Conservation (phyloP, 2,329 filamentous ascomycete genomes). For the Ciborinia camelliae region DNA sequence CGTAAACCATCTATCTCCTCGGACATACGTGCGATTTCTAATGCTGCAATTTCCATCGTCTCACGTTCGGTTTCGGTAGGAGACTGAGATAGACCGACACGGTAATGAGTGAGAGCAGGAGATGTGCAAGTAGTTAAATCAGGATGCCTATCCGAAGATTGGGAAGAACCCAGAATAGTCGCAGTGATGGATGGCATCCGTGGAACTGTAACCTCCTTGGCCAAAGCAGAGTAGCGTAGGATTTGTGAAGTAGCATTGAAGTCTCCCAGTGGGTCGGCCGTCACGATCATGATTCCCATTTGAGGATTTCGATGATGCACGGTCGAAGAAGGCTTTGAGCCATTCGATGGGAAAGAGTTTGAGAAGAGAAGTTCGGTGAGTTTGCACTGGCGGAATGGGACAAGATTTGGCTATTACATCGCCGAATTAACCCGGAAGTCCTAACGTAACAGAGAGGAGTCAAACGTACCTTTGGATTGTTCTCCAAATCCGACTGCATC, state of each 20-base stretch:
- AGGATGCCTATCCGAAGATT: constrained; percentile 1
- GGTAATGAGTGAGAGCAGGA: constrained; percentile 30
- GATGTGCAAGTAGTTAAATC: constrained; percentile 15
- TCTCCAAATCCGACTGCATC: constrained; percentile 80
- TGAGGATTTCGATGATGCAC: constrained; percentile 59
- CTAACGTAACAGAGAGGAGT: background rate
- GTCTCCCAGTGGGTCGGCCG: constrained; percentile 86
- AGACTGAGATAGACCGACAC: constrained; percentile 35
- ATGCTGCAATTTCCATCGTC: constrained; percentile 77
- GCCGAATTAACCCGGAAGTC: constrained; percentile 18
- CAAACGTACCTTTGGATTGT: constrained; percentile 64
- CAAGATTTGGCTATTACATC: constrained; percentile 59
- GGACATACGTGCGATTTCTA: constrained; percentile 76
- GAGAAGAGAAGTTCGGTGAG: constrained; percentile 81
- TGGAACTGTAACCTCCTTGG: constrained; percentile 87
- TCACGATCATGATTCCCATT: constrained; percentile 93
- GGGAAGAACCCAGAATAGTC: constrained; percentile 50
- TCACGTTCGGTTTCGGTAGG: constrained; percentile 50
- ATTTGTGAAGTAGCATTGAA: constrained; percentile 98
- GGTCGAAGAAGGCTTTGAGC: constrained; percentile 18
- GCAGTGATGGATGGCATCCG: constrained; percentile 79
- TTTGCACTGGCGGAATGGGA: constrained; percentile 80
- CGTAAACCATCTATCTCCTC: constrained; percentile 75
- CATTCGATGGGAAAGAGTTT: constrained; percentile 65
- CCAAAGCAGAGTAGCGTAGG: constrained; percentile 86